Evolutionary conservation across 371 early-diverging fungal species (phyloP).

Genomic region (Funneliformis caledonium): DNA sequence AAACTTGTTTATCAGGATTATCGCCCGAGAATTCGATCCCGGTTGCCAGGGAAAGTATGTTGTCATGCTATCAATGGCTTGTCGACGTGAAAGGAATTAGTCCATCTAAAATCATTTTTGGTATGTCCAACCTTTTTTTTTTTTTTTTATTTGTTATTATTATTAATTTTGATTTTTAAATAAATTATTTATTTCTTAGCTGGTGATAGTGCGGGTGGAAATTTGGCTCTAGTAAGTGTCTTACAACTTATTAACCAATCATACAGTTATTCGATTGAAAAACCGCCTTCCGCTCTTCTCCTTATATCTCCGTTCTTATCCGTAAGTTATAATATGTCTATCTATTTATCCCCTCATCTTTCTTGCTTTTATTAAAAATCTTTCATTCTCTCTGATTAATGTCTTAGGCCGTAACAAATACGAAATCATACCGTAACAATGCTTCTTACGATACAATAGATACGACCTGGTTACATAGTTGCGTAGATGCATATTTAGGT

Average conservation of each 20-base stretch:
- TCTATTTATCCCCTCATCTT: not conserved
- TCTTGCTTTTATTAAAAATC: no score
- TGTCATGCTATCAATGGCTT: constrained; percentile 27
- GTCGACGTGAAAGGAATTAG: constrained; percentile 21
- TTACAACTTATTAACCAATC: not conserved
- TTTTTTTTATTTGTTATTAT: not conserved
- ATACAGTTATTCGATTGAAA: not conserved
- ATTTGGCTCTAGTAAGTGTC: not conserved
- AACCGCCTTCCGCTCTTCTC: constrained; percentile 4
- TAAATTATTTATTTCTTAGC: constrained; percentile 7
- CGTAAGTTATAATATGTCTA: not conserved
- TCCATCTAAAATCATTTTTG: constrained; percentile 33
- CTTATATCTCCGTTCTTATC: constrained; percentile 21
- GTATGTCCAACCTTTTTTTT: not conserved
- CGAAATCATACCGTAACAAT: constrained; percentile 6
- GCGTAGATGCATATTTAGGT: not conserved
- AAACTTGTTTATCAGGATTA: not conserved
- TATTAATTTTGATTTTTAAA: not conserved
- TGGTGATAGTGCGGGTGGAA: constrained; percentile 39
- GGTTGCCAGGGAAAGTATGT: not conserved
- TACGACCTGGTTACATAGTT: not conserved
- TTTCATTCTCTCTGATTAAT: no score
- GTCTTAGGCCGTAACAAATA: not conserved
- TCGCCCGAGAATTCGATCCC: constrained; percentile 28
- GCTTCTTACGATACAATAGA: not conserved